Percentiles rank a stretch among this genome's conserved stretches.
Conservation (phyloP, 768 basidiomycete species). For the Termitomyces sp. region DNA sequence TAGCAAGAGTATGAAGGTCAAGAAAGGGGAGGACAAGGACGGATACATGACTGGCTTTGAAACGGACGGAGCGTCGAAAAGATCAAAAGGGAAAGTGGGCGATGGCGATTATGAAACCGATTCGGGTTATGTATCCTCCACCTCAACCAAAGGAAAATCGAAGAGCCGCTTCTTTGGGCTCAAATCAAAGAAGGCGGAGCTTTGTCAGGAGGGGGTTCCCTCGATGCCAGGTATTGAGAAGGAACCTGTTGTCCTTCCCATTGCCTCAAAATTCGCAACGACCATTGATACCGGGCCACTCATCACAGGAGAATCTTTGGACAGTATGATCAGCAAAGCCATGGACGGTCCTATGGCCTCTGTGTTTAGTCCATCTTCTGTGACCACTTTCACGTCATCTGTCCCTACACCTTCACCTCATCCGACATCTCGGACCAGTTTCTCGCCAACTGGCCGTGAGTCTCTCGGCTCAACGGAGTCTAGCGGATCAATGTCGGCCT, state of each 20-base stretch:
- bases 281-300: conserved; percentile 16
- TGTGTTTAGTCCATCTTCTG: not conserved
- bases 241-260: conserved; percentile 34
- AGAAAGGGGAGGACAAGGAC: conserved; percentile 17
- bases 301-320: conserved; percentile 6
- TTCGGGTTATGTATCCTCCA: conserved; percentile 24
- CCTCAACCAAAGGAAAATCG: conserved; percentile 25
- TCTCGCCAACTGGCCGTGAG: conserved; percentile 5
- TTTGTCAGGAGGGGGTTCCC: conserved; percentile 21
- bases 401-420: not conserved
- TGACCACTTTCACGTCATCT: not conserved
- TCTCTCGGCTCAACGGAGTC: conserved; percentile 16
- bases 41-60: conserved; percentile 19
- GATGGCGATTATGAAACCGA: conserved; percentile 35
- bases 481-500: conserved; percentile 6
- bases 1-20: conserved; percentile 24
- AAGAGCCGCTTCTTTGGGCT: conserved; percentile 41
- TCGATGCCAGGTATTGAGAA: conserved; percentile 19
- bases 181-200: conserved; percentile 30
- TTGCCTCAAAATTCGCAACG: conserved; percentile 42
- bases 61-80: conserved; percentile 20
- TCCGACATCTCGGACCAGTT: not conserved
- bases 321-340: conserved; percentile 3
- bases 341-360: conserved; percentile 4
- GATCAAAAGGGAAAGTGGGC: conserved; percentile 22